A percentile compares a stretch with the other conserved stretches of the same genome.
Conservation (phyloP, 2,329 filamentous ascomycete species). For the Claviceps cyperi region DNA sequence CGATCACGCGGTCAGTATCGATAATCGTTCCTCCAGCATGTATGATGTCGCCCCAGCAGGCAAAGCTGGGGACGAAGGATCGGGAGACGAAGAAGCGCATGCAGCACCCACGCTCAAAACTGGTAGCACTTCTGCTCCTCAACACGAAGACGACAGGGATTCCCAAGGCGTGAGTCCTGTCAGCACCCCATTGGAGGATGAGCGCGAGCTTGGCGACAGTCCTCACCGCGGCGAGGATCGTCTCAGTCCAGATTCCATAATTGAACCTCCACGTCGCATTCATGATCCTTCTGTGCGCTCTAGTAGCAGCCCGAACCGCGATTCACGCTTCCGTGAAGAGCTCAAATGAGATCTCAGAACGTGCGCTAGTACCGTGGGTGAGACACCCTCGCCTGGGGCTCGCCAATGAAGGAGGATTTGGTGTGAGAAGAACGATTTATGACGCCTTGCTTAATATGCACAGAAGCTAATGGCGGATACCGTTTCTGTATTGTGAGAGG, state of each 20-base stretch:
- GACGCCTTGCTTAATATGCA: too few species aligned
- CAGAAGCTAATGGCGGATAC: too few species aligned
- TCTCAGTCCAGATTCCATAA: constrained; percentile 8
- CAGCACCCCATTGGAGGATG: constrained; percentile 28
- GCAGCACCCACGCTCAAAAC: neutral
- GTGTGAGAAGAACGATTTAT: too few species aligned
- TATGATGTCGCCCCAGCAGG: constrained; percentile 33
- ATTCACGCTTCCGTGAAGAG: constrained; percentile 46
- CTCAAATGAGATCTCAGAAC: constrained; percentile 18
- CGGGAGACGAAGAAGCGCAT: constrained; percentile 1
- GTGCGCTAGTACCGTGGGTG: too few species aligned
- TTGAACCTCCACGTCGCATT: constrained; percentile 25
- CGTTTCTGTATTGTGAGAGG: too few species aligned
- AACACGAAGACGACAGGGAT: constrained; percentile 11
- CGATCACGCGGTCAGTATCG: constrained; percentile 29
- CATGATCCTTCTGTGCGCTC: constrained; percentile 19
- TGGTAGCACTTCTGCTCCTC: constrained; percentile 11
- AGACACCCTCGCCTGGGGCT: too few species aligned
- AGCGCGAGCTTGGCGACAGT: constrained; percentile 18
- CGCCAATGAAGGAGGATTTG: too few species aligned
- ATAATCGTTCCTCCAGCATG: constrained; percentile 27
- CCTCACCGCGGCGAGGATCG: constrained; percentile 8
- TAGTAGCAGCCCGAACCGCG: constrained; percentile 37
- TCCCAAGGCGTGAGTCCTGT: constrained; percentile 24
- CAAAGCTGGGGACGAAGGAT: constrained; percentile 11